Percentiles rank a stretch among this genome's conserved stretches.
phyloP scores from a whole-genome alignment of 306 rosid genomes.

The Coriaria nepalensis region DNA sequence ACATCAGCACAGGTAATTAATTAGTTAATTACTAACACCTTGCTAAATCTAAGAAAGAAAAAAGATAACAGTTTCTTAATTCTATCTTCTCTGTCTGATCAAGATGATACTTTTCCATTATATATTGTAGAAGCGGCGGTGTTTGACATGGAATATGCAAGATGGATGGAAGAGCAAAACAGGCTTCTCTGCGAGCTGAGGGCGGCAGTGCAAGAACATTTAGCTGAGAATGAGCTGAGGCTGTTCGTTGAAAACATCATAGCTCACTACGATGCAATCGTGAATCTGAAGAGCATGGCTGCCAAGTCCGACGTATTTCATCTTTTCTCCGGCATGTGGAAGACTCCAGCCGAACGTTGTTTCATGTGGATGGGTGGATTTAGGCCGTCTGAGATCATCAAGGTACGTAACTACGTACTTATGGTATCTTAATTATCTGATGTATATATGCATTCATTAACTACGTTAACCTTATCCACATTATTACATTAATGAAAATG shows the following conservation, averaged over 20 bases:
- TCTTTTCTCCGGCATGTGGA: conserved; percentile 86
- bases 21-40: no score
- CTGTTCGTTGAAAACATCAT: conserved; percentile 57
- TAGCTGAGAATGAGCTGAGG: conserved; percentile 66
- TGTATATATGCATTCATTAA: background rate
- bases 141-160: conserved; percentile 69
- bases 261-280: conserved; percentile 56
- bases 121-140: conserved; percentile 44
- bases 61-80: background rate
- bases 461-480: background rate
- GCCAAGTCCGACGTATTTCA: conserved; percentile 74
- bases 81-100: background rate
- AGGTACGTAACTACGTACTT: conserved; percentile 44
- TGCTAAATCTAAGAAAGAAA: background rate
- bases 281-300: conserved; percentile 56
- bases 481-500: background rate
- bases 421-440: no score
- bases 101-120: background rate
- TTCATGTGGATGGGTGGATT: conserved; percentile 96
- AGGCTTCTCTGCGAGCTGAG: conserved; percentile 66
- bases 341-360: conserved; percentile 86
- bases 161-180: conserved; percentile 87
- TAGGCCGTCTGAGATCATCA: conserved; percentile 83
- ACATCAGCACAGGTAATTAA: conserved; percentile 62
- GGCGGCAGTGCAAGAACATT: conserved; percentile 77